Evolutionary conservation across 169 alveolate species (phyloP).

Genomic region (Pseudocohnilembus persalinus): DNA sequence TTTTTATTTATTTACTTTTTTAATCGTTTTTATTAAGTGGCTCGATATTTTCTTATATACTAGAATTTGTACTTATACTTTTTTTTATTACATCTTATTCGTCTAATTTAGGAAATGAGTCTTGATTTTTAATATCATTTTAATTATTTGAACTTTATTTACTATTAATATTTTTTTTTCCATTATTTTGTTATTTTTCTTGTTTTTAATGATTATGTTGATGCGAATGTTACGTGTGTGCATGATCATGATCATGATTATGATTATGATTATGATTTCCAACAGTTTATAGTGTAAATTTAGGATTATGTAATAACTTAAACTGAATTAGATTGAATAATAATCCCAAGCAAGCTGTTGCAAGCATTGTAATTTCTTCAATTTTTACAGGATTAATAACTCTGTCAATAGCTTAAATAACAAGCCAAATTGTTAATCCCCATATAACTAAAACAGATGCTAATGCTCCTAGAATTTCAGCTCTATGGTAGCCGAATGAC

Average conservation of each 20-base stretch:
- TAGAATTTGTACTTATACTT: no score
- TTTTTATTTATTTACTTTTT: no score
- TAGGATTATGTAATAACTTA: slow-evolving; percentile 27
- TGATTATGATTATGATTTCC: neutral
- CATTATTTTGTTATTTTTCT: neutral
- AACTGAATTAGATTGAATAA: slow-evolving; percentile 50
- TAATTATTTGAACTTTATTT: no score
- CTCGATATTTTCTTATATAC: no score
- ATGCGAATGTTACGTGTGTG: slow-evolving; percentile 4
- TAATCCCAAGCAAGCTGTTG: slow-evolving; percentile 62
- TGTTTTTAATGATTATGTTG: neutral
- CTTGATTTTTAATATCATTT: no score
- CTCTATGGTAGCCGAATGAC: no score
- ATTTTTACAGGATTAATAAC: slow-evolving; percentile 53
- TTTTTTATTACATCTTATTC: no score
- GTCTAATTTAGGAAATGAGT: no score
- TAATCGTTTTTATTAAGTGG: no score
- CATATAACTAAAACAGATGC: slow-evolving; percentile 63
- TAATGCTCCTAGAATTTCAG: slow-evolving; percentile 76
- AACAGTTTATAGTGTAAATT: neutral
- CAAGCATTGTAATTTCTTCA: slow-evolving; percentile 70
- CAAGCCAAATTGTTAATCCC: slow-evolving; percentile 71
- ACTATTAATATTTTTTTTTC: slow-evolving; percentile 11
- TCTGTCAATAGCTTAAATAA: slow-evolving; percentile 68
- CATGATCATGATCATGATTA: slow-evolving; percentile 28